These are phyloP conservation scores for Emergomyces orientalis DNA, from an alignment of 2,329 filamentous ascomycete species.

Conservation along the genomic window DNA sequence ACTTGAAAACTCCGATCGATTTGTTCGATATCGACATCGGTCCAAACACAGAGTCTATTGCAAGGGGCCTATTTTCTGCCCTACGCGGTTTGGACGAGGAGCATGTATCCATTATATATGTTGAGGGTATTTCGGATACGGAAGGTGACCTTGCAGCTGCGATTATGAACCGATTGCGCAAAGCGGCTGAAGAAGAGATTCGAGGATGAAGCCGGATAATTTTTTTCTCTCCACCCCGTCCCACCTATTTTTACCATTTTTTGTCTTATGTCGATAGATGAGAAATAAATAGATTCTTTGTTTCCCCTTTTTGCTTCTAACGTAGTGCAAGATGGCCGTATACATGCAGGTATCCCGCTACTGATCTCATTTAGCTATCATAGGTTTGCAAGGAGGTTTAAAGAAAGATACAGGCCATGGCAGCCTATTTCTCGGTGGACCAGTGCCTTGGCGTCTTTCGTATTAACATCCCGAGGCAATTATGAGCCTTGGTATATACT, in stretches of 20 bases:
- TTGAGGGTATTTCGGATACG: constrained; percentile 68
- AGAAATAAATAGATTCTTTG: neutral
- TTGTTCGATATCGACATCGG: constrained; percentile 67
- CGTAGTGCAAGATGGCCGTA: neutral
- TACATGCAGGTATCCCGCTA: neutral
- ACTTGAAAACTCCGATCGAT: constrained; percentile 19
- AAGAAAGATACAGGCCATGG: neutral
- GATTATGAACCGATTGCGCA: constrained; percentile 73
- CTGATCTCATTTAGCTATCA: neutral
- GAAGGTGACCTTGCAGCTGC: constrained; percentile 75
- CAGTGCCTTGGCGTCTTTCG: neutral
- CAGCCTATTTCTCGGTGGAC: neutral
- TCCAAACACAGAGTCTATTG: constrained; percentile 60
- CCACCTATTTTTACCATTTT: neutral
- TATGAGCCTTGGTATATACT: neutral
- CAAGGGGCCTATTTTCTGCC: constrained; percentile 78
- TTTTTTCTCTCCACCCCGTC: constrained; percentile 9
- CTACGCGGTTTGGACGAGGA: constrained; percentile 74
- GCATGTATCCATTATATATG: constrained; percentile 72
- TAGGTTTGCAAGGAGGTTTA: neutral
- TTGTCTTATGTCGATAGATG: neutral
- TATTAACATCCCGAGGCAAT: neutral
- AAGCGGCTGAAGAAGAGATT: constrained; percentile 56
- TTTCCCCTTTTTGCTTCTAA: neutral
- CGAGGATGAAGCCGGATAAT: constrained; percentile 37